These are phyloP conservation scores for Thelonectria discophora DNA, from an alignment of 2,329 filamentous ascomycete species.

Conservation along the genomic window DNA sequence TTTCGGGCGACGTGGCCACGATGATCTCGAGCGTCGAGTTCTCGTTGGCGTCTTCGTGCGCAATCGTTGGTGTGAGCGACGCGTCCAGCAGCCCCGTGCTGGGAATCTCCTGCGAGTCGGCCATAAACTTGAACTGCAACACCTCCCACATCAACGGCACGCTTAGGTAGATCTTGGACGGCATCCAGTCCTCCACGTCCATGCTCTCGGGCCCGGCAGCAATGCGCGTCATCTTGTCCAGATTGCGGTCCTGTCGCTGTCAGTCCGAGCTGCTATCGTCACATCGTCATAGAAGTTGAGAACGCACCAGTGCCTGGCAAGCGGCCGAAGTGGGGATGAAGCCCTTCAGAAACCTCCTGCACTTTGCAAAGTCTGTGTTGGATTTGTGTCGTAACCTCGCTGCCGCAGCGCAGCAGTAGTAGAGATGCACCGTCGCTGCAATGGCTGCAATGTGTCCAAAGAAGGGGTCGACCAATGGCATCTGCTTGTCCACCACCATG, in stretches of 20 bases:
- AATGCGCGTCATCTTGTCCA: conserved; percentile 59
- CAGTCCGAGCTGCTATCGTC: conserved; percentile 6
- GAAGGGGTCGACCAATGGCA: conserved; percentile 60
- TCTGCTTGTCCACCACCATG: conserved; percentile 61
- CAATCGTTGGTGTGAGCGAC: conserved; percentile 49
- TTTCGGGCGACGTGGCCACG: conserved; percentile 60
- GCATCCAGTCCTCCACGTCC: conserved; percentile 61
- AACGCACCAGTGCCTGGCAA: conserved; percentile 55
- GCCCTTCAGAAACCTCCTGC: conserved; percentile 57
- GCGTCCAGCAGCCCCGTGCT: conserved; percentile 53
- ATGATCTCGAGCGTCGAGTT: conserved; percentile 57
- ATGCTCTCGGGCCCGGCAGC: conserved; percentile 58
- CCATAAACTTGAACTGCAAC: conserved; percentile 56
- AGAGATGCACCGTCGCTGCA: conserved; percentile 62
- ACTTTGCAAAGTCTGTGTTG: conserved; percentile 61
- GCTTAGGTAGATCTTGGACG: conserved; percentile 61
- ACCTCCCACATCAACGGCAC: conserved; percentile 64
- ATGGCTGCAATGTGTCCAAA: conserved; percentile 61
- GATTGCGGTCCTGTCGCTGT: conserved; percentile 53
- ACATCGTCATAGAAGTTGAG: background rate
- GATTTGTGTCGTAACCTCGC: conserved; percentile 60
- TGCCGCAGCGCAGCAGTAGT: conserved; percentile 62
- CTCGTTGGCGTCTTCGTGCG: conserved; percentile 47
- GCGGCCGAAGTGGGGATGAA: conserved; percentile 58
- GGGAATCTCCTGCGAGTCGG: conserved; percentile 48